Percentiles rank a stretch among this genome's conserved stretches.
Conservation (phyloP, 2,329 filamentous ascomycete species). For the Neonectria coccinea region DNA sequence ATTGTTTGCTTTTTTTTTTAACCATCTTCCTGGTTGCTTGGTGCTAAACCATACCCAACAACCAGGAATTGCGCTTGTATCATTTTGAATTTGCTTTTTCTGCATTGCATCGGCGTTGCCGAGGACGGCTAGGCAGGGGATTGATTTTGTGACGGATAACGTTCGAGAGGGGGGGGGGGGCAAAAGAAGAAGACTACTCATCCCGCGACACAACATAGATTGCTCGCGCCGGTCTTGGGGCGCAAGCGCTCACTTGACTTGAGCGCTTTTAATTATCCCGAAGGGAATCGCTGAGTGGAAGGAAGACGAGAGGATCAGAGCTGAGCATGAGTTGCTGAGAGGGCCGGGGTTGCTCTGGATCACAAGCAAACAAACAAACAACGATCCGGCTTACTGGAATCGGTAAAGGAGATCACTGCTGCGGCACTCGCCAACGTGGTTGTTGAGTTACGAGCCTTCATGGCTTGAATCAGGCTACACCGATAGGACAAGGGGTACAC, state of each 20-base stretch:
- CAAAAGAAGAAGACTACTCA: conserved; percentile 54
- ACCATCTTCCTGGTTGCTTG: conserved; percentile 33
- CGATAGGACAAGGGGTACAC: conserved; percentile 1
- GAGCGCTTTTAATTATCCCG: conserved; percentile 48
- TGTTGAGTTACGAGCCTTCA: conserved; percentile 11
- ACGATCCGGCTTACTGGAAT: conserved; percentile 14
- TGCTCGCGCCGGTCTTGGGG: conserved; percentile 48
- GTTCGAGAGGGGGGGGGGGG: conserved; percentile 46
- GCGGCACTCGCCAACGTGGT: conserved; percentile 8
- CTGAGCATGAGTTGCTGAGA: conserved; percentile 19
- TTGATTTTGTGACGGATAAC: conserved; percentile 48
- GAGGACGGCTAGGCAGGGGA: conserved; percentile 49
- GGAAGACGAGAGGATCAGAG: conserved; percentile 31
- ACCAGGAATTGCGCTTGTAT: conserved; percentile 50
- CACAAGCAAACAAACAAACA: conserved; percentile 24
- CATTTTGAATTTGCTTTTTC: conserved; percentile 50
- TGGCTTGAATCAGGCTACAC: conserved; percentile 19
- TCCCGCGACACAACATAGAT: conserved; percentile 56
- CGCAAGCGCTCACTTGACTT: conserved; percentile 42
- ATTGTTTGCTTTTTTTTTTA: conserved; percentile 50
- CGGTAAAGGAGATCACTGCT: conserved; percentile 27
- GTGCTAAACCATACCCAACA: conserved; percentile 38
- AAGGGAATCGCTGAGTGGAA: conserved; percentile 41
- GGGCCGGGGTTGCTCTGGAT: conserved; percentile 7
- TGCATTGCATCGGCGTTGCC: conserved; percentile 72